Conservation (phyloP, 305 asterid species). For the Fraxinus xanthoxyloides region DNA sequence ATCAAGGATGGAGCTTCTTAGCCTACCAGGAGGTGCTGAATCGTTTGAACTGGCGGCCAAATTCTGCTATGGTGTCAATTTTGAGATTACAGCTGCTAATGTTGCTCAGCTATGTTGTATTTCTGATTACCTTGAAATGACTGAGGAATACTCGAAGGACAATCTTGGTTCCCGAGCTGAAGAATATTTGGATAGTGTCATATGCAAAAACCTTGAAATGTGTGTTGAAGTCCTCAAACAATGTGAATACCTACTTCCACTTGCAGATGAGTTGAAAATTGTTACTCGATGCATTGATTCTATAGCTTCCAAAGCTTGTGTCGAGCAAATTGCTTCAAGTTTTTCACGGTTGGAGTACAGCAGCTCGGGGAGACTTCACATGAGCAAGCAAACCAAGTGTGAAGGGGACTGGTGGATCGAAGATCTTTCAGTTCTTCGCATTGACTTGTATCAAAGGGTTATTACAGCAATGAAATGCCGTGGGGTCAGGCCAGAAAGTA, state of each 20-base stretch:
- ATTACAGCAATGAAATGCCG: conserved; percentile 77
- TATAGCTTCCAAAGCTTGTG: conserved; percentile 82
- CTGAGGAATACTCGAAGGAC: conserved; percentile 62
- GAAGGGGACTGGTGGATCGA: conserved; percentile 92
- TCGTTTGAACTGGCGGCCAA: conserved; percentile 75
- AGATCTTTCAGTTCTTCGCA: conserved; percentile 69
- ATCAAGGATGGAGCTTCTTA: conserved; percentile 58
- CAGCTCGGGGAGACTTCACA: conserved; percentile 90
- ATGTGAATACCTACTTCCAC: conserved; percentile 70
- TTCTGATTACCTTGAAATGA: conserved; percentile 80
- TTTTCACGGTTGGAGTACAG: conserved; percentile 87
- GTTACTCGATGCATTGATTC: conserved; percentile 70
- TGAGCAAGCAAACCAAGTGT: conserved; percentile 60
- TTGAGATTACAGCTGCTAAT: conserved; percentile 70
- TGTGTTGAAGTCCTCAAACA: conserved; percentile 78
- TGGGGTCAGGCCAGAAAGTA: conserved; percentile 84
- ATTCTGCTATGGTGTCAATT: conserved; percentile 79
- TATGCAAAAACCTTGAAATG: conserved; percentile 63
- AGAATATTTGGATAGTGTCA: conserved; percentile 61
- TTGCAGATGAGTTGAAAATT: conserved; percentile 67
- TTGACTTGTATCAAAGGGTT: conserved; percentile 65
- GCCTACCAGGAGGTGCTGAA: conserved; percentile 76
- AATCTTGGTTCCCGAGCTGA: conserved; percentile 69
- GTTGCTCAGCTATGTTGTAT: conserved; percentile 69
- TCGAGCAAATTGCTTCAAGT: conserved; percentile 80